Percentiles rank a stretch among this genome's conserved stretches.
Conservation (phyloP, 140 eudicot genomes). For the Cichorium intybus region DNA sequence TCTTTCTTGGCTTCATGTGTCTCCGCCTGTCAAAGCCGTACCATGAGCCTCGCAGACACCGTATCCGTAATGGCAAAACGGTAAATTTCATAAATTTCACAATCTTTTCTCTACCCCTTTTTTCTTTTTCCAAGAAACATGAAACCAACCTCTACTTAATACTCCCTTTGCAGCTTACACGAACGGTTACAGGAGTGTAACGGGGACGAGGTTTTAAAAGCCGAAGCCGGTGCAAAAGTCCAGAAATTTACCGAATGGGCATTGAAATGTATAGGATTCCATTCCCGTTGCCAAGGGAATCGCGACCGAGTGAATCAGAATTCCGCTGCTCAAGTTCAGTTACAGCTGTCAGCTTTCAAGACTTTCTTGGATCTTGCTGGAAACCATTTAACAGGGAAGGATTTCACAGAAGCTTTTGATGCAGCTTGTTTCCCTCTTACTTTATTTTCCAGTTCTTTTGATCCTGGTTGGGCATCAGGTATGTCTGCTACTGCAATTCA, state of each 20-base stretch:
- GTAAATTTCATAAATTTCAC: no score
- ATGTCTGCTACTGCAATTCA: conserved; percentile 94
- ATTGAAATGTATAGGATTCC: conserved; percentile 92
- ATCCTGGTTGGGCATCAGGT: conserved; percentile 98
- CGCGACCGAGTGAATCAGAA: conserved; percentile 66
- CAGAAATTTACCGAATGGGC: conserved; percentile 99
- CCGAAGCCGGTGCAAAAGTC: conserved; percentile 94
- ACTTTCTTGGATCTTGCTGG: conserved; percentile 90
- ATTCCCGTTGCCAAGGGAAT: conserved; percentile 84
- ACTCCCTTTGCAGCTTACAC: conserved; percentile 71
- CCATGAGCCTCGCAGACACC: conserved; percentile 88
- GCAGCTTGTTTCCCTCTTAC: conserved; percentile 99
- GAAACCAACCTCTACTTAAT: no score
- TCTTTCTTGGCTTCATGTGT: conserved; percentile 97
- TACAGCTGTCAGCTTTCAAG: conserved; percentile 91
- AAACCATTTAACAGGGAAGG: conserved; percentile 77
- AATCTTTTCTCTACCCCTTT: background rate
- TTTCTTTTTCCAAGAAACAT: background rate
- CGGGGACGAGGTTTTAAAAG: conserved; percentile 94
- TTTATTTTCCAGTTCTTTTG: conserved; percentile 91
- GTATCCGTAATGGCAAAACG: conserved; percentile 92
- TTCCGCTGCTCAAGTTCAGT: conserved; percentile 72
- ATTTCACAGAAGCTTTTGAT: conserved; percentile 96
- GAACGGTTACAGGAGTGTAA: conserved; percentile 95
- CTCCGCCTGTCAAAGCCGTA: conserved; percentile 90